phyloP scores from a whole-genome alignment of 176 grass and related monocot genomes.

The Neostapfia colusana region DNA sequence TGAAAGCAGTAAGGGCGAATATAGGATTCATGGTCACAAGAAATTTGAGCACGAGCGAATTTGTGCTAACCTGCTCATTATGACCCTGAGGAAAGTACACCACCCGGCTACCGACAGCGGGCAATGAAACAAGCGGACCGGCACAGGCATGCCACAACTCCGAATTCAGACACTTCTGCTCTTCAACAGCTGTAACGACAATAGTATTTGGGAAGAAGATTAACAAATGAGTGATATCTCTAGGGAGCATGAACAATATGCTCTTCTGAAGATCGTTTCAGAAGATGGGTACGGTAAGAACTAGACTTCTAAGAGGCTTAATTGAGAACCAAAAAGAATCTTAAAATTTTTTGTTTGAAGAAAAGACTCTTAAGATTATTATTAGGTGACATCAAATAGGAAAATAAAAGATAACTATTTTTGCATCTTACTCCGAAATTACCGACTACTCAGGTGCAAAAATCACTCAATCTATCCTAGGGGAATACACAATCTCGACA shows the following conservation, averaged over 20 bases:
- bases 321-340: not conserved
- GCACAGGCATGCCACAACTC: conserved; percentile 99
- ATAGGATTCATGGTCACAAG: conserved; percentile 15
- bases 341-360: no score
- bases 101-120: conserved; percentile 78
- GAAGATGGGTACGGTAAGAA: conserved; percentile 3
- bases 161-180: conserved; percentile 85
- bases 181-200: conserved; percentile 62
- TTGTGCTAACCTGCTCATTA: conserved; percentile 76
- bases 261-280: conserved; percentile 2
- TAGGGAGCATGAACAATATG: conserved; percentile 4
- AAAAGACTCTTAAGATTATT: not conserved
- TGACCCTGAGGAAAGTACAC: conserved; percentile 99
- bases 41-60: conserved; percentile 10
- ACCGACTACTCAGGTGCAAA: conserved; percentile 10
- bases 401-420: not conserved
- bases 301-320: conserved; percentile 12
- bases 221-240: not conserved
- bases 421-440: not conserved
- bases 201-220: conserved; percentile 13
- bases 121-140: conserved; percentile 92
- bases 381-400: not conserved
- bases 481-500: not conserved
- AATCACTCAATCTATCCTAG: not conserved
- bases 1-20: conserved; percentile 15